Evolutionary conservation across 371 early-diverging fungal genomes (phyloP), one percentile per base, ranked within the genome.

Genomic region (Mucor mucedo): DNA sequence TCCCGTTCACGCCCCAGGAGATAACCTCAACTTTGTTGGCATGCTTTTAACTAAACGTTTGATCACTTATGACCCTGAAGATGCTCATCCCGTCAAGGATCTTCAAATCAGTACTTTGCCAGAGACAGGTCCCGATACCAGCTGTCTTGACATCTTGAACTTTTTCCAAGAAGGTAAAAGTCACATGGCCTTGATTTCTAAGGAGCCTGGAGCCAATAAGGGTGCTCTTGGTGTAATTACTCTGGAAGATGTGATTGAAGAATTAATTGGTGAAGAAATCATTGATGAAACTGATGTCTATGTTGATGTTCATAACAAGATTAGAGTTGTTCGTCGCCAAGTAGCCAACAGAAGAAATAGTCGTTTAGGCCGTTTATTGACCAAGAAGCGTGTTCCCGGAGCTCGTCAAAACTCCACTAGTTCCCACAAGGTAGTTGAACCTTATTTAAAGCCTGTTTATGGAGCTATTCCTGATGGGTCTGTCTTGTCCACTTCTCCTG

Each of bases 211-310:
- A 11, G 70, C 75, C 63, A 69, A 76, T 60, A 66, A 71, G 21
- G 79, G 75, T 13, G 78, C 88, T 5, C 72, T 98, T 8, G 98
- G 98, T 16, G 93, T 98, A 9, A 91, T 98, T 42, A 98, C 98
- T 0, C 78, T 98, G 29, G 98, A 98, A 69, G 98, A 98, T 73
- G 95, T 98, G 6, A 94, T 98, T 69, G 98, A 98, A 76, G 97
- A 97, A 77, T 77, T 98, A 48, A 90, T 98, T 76, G 93, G 93
- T 28, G 90, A 90, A 69, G 95, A 96, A 68, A 96, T 96, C 76
- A 87, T 95, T 48, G 96, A 96, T 72, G 98, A 94, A 69, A 96
- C 95, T 2, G 96, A 97, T 75, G 93, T 91, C 45, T 95, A 93
- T 75, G 86, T 95, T 27, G 95, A 97, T 69, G 84, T 71, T 13